phyloP scores from a whole-genome alignment of 2,329 filamentous ascomycete genomes.

The Teratosphaeriaceae sp. region DNA sequence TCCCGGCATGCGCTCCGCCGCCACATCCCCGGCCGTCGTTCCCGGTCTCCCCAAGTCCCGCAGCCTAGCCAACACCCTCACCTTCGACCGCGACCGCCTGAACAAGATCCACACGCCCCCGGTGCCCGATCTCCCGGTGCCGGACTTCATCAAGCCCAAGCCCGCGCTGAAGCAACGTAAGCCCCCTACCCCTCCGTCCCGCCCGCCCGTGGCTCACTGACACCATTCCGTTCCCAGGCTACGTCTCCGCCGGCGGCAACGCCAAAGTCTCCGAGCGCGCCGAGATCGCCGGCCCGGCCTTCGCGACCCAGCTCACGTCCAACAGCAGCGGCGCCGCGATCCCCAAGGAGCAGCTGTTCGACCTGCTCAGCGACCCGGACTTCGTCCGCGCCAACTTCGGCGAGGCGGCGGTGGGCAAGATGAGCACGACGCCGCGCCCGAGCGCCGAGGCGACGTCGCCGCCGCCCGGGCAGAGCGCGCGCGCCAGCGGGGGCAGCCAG shows the following conservation, averaged over 20 bases:
- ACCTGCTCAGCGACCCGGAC: conserved; percentile 7
- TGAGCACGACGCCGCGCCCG: no score
- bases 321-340: conserved; percentile 4
- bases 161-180: conserved; percentile 18
- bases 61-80: conserved; percentile 1
- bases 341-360: conserved; percentile 11
- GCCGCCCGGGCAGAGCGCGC: background rate
- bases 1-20: background rate
- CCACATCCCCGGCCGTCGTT: conserved; percentile 1
- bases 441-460: background rate
- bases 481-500: background rate
- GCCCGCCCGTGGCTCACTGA: no score
- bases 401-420: conserved; percentile 5
- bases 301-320: background rate
- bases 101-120: background rate
- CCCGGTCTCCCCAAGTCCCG: background rate
- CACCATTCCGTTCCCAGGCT: no score
- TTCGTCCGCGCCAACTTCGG: conserved; percentile 10
- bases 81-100: background rate
- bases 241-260: conserved; percentile 22
- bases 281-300: conserved; percentile 14
- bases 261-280: conserved; percentile 17
- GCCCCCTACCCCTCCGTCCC: no score
- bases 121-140: conserved; percentile 5
- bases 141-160: conserved; percentile 17